Evolutionary conservation across 2,329 filamentous ascomycete species (phyloP).

Genomic region (Fusarium ambrosium): DNA sequence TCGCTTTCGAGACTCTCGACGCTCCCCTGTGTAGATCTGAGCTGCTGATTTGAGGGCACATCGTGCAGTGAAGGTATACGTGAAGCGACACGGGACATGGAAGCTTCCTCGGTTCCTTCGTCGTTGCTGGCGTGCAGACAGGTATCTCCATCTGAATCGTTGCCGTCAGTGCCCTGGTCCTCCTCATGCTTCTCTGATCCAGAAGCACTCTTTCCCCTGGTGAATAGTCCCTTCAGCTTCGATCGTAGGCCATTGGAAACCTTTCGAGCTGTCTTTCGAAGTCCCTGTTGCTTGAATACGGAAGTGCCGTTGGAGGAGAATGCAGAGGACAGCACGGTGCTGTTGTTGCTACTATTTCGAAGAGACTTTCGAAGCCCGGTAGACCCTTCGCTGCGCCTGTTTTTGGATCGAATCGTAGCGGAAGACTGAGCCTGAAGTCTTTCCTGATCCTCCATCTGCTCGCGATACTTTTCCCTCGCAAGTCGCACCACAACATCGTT

Average conservation of each 20-base stretch:
- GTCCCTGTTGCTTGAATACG: slow-evolving; percentile 45
- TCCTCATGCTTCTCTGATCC: slow-evolving; percentile 17
- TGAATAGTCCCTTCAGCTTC: slow-evolving; percentile 66
- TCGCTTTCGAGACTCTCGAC: slow-evolving; percentile 63
- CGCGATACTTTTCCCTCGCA: slow-evolving; percentile 54
- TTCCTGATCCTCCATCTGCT: slow-evolving; percentile 52
- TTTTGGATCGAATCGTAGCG: slow-evolving; percentile 58
- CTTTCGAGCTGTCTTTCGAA: slow-evolving; percentile 69
- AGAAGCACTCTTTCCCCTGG: slow-evolving; percentile 42
- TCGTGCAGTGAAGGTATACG: slow-evolving; percentile 65
- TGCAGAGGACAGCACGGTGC: slow-evolving; percentile 51
- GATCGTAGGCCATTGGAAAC: slow-evolving; percentile 73
- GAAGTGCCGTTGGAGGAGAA: slow-evolving; percentile 45
- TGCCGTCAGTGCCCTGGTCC: slow-evolving; percentile 15
- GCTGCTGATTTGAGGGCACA: slow-evolving; percentile 59
- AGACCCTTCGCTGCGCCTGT: slow-evolving; percentile 51
- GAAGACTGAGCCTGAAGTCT: slow-evolving; percentile 59
- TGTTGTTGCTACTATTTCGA: slow-evolving; percentile 60
- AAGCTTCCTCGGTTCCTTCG: slow-evolving; percentile 56
- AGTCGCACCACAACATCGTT: slow-evolving; percentile 54
- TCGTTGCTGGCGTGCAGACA: slow-evolving; percentile 52
- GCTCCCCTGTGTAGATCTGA: slow-evolving; percentile 68
- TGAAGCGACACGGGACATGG: slow-evolving; percentile 63
- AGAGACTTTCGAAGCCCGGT: slow-evolving; percentile 63
- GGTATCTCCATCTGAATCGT: slow-evolving; percentile 47